Conservation (phyloP, 257 asterid species). For the Solanum pinnatisectum region DNA sequence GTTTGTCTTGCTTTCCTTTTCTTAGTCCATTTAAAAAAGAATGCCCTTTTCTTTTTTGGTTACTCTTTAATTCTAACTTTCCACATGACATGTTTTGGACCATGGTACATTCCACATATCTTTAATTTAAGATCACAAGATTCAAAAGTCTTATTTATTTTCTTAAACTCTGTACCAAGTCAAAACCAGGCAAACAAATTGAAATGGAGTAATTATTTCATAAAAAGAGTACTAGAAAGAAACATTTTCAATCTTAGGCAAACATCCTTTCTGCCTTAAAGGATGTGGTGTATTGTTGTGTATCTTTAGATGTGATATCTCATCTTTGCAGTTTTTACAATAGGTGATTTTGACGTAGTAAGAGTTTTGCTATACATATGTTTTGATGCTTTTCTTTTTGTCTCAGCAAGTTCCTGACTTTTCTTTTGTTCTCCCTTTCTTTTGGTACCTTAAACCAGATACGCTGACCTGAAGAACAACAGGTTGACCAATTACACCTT, state of each 20-base stretch:
- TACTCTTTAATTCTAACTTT: not conserved
- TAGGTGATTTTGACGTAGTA: not conserved
- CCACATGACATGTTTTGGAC: not conserved
- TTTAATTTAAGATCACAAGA: not conserved
- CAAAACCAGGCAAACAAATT: not conserved
- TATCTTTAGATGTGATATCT: not conserved
- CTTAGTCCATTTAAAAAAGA: not conserved
- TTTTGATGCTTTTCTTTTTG: not conserved
- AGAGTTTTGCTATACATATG: not conserved
- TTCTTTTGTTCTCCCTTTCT: not conserved
- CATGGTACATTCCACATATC: not conserved
- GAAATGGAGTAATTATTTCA: not conserved
- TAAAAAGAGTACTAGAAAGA: not conserved
- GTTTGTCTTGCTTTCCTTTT: not conserved
- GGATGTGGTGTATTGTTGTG: not conserved
- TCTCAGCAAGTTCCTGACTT: not conserved
- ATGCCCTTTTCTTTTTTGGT: not conserved
- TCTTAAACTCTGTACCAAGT: not conserved
- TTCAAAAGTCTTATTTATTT: not conserved
- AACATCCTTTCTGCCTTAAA: not conserved
- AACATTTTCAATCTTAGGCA: not conserved
- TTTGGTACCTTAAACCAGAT: slow-evolving; percentile 32
- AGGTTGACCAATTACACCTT: slow-evolving; percentile 78
- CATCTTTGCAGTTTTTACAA: not conserved
- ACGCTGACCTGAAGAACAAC: slow-evolving; percentile 94